phyloP scores from a whole-genome alignment of 2,329 filamentous ascomycete species.

The Juglanconis juglandina region DNA sequence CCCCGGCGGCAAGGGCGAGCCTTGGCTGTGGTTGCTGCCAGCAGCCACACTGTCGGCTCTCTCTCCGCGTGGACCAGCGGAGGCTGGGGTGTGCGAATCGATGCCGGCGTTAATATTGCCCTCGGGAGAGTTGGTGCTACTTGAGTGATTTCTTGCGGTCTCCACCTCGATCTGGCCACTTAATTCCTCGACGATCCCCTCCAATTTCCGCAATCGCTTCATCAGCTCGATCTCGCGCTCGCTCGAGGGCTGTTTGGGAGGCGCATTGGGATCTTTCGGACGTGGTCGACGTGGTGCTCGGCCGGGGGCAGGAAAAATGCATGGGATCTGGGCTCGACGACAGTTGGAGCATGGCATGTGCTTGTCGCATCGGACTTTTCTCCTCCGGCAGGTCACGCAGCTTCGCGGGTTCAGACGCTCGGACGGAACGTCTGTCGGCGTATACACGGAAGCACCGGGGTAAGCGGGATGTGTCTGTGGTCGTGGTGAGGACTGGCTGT shows the following conservation, averaged over 20 bases:
- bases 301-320: conserved; percentile 71
- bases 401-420: conserved; percentile 22
- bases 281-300: conserved; percentile 66
- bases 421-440: conserved; percentile 23
- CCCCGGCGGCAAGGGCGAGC: conserved; percentile 19
- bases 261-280: conserved; percentile 61
- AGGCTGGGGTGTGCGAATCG: conserved; percentile 22
- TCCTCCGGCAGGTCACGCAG: conserved; percentile 23
- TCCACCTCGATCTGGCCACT: conserved; percentile 62
- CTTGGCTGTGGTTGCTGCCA: conserved; percentile 20
- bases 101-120: conserved; percentile 17
- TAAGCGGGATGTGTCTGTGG: conserved; percentile 21
- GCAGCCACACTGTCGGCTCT: conserved; percentile 21
- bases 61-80: conserved; percentile 14
- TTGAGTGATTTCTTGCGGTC: conserved; percentile 34
- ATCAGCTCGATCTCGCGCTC: conserved; percentile 66
- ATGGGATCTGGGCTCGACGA: conserved; percentile 65
- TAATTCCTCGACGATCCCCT: conserved; percentile 70
- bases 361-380: conserved; percentile 75
- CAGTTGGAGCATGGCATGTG: conserved; percentile 74
- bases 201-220: conserved; percentile 68
- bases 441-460: conserved; percentile 26
- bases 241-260: conserved; percentile 55
- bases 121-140: conserved; percentile 37
- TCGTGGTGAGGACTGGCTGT: conserved; percentile 15